Evolutionary conservation across 495 filamentous ascomycete species (phyloP).

Genomic region (Clavariopsis aquatica): DNA sequence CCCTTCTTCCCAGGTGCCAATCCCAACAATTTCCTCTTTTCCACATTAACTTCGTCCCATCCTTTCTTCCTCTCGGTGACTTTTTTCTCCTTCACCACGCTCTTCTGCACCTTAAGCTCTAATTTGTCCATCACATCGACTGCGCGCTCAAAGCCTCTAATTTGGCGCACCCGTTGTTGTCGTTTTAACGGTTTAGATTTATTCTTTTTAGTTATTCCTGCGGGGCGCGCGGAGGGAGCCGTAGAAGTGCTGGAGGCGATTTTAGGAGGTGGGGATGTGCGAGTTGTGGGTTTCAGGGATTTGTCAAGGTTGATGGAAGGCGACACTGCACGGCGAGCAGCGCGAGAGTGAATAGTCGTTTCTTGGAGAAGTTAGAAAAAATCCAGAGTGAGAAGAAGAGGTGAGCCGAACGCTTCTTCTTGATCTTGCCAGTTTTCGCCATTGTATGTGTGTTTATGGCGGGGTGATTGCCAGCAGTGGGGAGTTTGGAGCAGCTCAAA

Average conservation of each 20-base stretch:
- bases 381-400: background rate
- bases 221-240: conserved; percentile 61
- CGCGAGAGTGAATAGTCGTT: conserved; percentile 64
- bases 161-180: conserved; percentile 65
- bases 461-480: background rate
- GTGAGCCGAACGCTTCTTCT: conserved; percentile 29
- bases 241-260: conserved; percentile 55
- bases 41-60: conserved; percentile 34
- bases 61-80: conserved; percentile 50
- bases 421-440: conserved; percentile 39
- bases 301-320: conserved; percentile 74
- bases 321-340: conserved; percentile 69
- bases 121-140: conserved; percentile 69
- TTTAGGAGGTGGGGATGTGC: background rate
- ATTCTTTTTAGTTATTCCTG: conserved; percentile 65
- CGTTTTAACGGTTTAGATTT: conserved; percentile 61
- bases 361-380: conserved; percentile 47
- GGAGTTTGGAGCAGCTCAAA: background rate
- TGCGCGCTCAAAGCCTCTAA: conserved; percentile 73
- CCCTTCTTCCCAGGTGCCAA: background rate
- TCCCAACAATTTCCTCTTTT: conserved; percentile 6
- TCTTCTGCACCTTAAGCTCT: conserved; percentile 69
- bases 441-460: conserved; percentile 19
- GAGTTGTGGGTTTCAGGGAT: conserved; percentile 60
- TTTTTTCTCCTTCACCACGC: conserved; percentile 59